Evolutionary conservation across 371 early-diverging fungal genomes (phyloP).

Genomic region (Saksenaea oblongispora): DNA sequence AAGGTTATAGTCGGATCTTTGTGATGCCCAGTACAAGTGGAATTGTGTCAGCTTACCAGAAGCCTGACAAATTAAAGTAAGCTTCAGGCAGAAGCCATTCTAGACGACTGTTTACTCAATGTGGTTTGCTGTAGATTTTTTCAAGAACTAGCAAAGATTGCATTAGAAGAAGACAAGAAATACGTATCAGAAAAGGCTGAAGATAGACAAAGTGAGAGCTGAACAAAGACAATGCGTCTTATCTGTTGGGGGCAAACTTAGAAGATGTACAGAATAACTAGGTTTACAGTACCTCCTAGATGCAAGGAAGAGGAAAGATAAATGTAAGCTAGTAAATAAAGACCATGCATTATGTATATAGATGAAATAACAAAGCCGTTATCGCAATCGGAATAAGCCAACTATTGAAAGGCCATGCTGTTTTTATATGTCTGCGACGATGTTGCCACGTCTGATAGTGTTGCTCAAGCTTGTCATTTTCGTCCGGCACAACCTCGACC

Average conservation of each 20-base stretch:
- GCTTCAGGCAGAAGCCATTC: not conserved
- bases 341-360: not conserved
- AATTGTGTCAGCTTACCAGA: slow-evolving; percentile 62
- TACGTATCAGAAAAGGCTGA: slow-evolving; percentile 5
- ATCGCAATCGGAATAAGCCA: not conserved
- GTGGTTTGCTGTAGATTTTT: slow-evolving; percentile 19
- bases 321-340: no score
- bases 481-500: slow-evolving; percentile 54
- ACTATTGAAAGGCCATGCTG: not conserved
- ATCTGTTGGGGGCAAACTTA: no score
- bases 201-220: not conserved
- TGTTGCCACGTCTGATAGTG: slow-evolving; percentile 9
- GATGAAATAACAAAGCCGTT: not conserved
- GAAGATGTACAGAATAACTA: no score
- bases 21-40: slow-evolving; percentile 81
- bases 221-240: not conserved
- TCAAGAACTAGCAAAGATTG: slow-evolving; percentile 13
- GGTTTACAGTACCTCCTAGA: no score
- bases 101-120: not conserved
- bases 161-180: slow-evolving; percentile 12
- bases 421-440: slow-evolving; percentile 4
- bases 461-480: slow-evolving; percentile 11
- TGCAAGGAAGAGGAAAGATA: no score
- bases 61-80: slow-evolving; percentile 57
- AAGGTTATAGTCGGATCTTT: slow-evolving; percentile 54